Base-by-base conservation (phyloP, 1,284 basidiomycete species). In the Rhodofomes roseus region DNA sequence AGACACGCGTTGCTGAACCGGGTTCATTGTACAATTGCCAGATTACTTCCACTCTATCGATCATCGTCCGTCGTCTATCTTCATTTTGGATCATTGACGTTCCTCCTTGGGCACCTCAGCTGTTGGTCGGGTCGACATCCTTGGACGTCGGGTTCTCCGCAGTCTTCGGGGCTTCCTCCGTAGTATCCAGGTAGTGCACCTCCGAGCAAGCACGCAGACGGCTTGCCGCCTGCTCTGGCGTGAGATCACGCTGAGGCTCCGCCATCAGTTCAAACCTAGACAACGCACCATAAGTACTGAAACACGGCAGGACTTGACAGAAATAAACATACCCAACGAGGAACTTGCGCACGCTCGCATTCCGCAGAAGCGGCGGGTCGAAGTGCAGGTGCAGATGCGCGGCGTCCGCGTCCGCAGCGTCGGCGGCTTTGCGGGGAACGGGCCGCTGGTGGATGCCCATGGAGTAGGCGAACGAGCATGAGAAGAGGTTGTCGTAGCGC, bases 391-490 rank as follows among this genome's bases (percentile, higher is more conserved):
- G 95, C 51, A 96, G 77, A 71, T 97, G 94, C 0, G 93, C 89
- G 20, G 89, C 68, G 51, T 86, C 79, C 46, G 77, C 79, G 22
- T 81, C 76, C 40, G 80, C 76, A 29, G 77, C 73, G 41, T 68
- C 68, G 1, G 36, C 67, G 60, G 56, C 65, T 59, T 18, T 41
- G 16, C 29, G 71, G 1, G 87, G 85, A 1, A 85, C 73, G 1
- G 93, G 91, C 3, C 84, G 82, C 73, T 93, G 96, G 74, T 92
- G 94, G 50, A 98, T 81, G 43, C 95, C 95, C 94, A 98, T 96
- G n/a, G 92, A 95, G 72, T 98, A 98, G 0, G 95, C 90, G 76
- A 98, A 98, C 0, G 93, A 92, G 70, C 91, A 92, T 12, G 76
- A 79, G 74, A 93, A 93, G 29, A 96, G 77, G 70, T 95, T 95